A percentile compares a stretch with the other conserved stretches of the same genome.
phyloP scores from a whole-genome alignment of 2,329 filamentous ascomycete genomes.

The Fusarium tjaetaba region DNA sequence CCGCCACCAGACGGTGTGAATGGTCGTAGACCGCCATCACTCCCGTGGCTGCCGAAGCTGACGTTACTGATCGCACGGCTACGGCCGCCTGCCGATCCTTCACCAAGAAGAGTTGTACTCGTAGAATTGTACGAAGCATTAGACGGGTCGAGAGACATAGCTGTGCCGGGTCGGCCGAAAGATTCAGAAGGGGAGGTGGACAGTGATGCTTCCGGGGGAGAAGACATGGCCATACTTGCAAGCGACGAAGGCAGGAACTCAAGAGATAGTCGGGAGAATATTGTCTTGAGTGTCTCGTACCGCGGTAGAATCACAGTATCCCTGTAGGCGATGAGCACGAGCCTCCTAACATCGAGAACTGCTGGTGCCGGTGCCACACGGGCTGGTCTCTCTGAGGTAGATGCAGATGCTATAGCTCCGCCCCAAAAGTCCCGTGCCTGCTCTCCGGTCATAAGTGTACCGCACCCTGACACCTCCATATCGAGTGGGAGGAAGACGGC shows the following conservation, averaged over 20 bases:
- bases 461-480: slow-evolving; percentile 88
- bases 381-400: slow-evolving; percentile 44
- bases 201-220: slow-evolving; percentile 61
- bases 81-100: slow-evolving; percentile 66
- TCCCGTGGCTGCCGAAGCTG: slow-evolving; percentile 67
- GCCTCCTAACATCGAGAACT: slow-evolving; percentile 84
- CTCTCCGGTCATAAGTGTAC: slow-evolving; percentile 78
- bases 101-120: slow-evolving; percentile 80
- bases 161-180: slow-evolving; percentile 73
- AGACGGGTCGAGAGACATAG: slow-evolving; percentile 77
- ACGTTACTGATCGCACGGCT: slow-evolving; percentile 90
- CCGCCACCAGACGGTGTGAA: slow-evolving; percentile 57
- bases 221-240: slow-evolving; percentile 62
- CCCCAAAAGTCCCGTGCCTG: slow-evolving; percentile 94
- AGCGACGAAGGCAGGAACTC: slow-evolving; percentile 74
- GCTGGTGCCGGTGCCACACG: slow-evolving; percentile 60
- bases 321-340: slow-evolving; percentile 88
- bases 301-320: slow-evolving; percentile 89
- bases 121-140: slow-evolving; percentile 84
- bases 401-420: slow-evolving; percentile 62
- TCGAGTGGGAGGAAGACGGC: slow-evolving; percentile 94
- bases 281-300: slow-evolving; percentile 87
- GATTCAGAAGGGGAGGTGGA: slow-evolving; percentile 63
- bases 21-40: slow-evolving; percentile 58
- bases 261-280: slow-evolving; percentile 88